Evolutionary conservation across 805 yeast species (phyloP), one percentile per base, ranked within the genome.

Genomic region (Citeromyces matritensis): DNA sequence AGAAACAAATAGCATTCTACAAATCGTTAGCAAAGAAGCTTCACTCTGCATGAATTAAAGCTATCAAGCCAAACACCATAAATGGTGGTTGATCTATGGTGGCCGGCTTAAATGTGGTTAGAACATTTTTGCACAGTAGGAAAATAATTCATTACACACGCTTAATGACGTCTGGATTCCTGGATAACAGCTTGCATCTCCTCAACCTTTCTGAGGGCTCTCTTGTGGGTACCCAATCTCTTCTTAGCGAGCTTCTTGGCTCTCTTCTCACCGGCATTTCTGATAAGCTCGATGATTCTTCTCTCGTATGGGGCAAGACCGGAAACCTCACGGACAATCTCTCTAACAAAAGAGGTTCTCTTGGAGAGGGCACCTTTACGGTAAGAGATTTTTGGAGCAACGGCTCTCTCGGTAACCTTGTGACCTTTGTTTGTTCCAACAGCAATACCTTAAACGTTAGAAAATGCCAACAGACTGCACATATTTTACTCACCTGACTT

Each of bases 221-320:
- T 93, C 74, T 76, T 78, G 80, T 88, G 94, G 56, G 98, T 84
- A 72, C 99, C 99, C 61, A 91, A 83, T 83, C 91, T 88, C 94
- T 83, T 91, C 91, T 91, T 91, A 50, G 97, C 96, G 61, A 91
- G 85, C 85, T 91, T 91, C 84, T 91, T 83, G 52, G 99, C 98
- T 76, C 97, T 91, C 94, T 91, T 91, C 73, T 91, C 99, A 78
- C 95, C 95, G 63, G 95, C 86, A 74, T 93, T 91, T 79, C 98
- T 91, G 80, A 91, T 76, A 71, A 91, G 77, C 73, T 91, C 99
- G 58, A 93, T 81, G 63, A 91, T 78, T 73, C 99, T 86, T 77
- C 95, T 86, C 75, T 91, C 99, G 69, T 91, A 91, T 69, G 99
- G 98, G 48, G 99, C 95, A 60, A 91, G 76, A 64, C 98, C 98